These are phyloP conservation scores for Phlyctochytrium arcticum DNA, from an alignment of 192 early-diverging fungal species.

Conservation along the genomic window DNA sequence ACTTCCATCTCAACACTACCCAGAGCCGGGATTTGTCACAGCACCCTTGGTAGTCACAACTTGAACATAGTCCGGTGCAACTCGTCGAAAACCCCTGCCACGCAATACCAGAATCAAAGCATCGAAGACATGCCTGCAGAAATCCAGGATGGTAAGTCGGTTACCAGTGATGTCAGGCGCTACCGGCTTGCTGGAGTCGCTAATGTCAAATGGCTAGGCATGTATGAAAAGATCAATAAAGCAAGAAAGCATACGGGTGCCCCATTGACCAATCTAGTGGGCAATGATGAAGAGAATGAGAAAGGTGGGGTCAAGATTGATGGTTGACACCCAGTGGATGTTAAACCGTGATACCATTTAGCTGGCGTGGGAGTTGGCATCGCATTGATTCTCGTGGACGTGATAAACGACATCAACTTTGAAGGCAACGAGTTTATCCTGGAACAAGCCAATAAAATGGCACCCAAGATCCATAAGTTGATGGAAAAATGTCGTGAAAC, in stretches of 20 bases:
- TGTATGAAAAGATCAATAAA: neutral
- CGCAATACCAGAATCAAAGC: too few species aligned
- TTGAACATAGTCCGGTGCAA: too few species aligned
- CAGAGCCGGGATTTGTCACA: too few species aligned
- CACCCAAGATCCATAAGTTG: neutral
- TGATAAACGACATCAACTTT: conserved; percentile 26
- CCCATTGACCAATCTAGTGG: conserved; percentile 12
- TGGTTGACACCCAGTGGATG: too few species aligned
- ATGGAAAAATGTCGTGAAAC: neutral
- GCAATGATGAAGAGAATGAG: neutral
- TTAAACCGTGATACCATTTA: neutral
- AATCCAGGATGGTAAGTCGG: too few species aligned
- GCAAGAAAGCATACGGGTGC: conserved; percentile 17
- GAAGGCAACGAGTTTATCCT: conserved; percentile 19
- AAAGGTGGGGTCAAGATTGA: neutral
- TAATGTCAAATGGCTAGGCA: too few species aligned
- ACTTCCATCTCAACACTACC: too few species aligned
- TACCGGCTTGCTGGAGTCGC: too few species aligned
- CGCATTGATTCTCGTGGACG: conserved; percentile 15
- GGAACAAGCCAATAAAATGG: conserved; percentile 8
- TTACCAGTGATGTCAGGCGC: too few species aligned
- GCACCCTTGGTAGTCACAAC: too few species aligned
- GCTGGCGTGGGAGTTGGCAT: neutral
- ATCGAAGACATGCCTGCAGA: too few species aligned
- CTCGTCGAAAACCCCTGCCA: too few species aligned